phyloP scores from a whole-genome alignment of 306 rosid species.

The Cucurbita maxima region DNA sequence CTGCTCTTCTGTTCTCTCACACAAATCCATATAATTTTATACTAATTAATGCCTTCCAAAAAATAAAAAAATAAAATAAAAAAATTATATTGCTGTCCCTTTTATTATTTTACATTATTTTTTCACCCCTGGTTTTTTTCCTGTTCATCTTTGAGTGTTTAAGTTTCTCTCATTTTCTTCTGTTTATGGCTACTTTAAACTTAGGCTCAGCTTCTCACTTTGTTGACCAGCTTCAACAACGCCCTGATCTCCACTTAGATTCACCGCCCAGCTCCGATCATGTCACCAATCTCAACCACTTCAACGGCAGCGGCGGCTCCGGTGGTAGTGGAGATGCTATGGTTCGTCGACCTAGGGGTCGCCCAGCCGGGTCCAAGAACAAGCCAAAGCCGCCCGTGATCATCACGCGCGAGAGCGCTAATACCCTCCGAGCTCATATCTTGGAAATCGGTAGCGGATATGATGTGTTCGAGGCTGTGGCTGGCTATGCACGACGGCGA shows the following conservation, averaged over 20 bases:
- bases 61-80: neutral
- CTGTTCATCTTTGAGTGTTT: slow-evolving; percentile 10
- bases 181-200: slow-evolving; percentile 10
- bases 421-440: slow-evolving; percentile 11
- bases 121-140: slow-evolving; percentile 2
- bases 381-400: slow-evolving; percentile 8
- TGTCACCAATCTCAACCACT: neutral
- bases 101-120: slow-evolving; percentile 11
- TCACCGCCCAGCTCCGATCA: neutral
- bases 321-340: neutral
- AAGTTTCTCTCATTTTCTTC: slow-evolving; percentile 7
- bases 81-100: neutral
- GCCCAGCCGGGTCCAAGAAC: slow-evolving; percentile 12
- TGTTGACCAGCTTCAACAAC: slow-evolving; percentile 9
- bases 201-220: slow-evolving; percentile 11
- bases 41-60: neutral
- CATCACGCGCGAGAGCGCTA: slow-evolving; percentile 7
- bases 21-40: neutral
- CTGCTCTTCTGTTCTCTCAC: neutral
- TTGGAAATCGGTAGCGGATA: slow-evolving; percentile 1
- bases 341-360: slow-evolving; percentile 5
- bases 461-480: slow-evolving; percentile 6
- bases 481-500: neutral
- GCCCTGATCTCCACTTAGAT: slow-evolving; percentile 6
- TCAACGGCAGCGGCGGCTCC: neutral